Evolutionary conservation across 192 early-diverging fungal species (phyloP).

Genomic region (Coemansia sp.): DNA sequence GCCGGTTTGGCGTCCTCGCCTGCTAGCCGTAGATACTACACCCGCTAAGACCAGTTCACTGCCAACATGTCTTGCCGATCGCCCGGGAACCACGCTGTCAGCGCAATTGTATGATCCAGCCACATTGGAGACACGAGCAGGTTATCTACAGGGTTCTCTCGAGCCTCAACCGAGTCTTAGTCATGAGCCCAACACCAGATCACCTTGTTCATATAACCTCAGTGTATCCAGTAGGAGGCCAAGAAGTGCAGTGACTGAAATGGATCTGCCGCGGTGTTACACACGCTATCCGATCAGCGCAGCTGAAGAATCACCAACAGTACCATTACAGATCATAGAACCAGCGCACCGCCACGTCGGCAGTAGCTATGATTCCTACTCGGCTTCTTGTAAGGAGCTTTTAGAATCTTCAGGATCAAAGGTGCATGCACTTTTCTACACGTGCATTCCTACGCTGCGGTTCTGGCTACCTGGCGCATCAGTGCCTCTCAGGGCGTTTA

Average conservation of each 20-base stretch:
- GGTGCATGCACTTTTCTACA: slow-evolving; percentile 3
- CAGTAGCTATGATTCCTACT: background rate
- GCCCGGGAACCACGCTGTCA: background rate
- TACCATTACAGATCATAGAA: background rate
- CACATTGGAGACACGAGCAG: background rate
- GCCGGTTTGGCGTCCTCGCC: background rate
- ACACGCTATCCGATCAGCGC: background rate
- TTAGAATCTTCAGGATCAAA: background rate
- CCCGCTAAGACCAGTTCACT: background rate
- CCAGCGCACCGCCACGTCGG: background rate
- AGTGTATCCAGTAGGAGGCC: background rate
- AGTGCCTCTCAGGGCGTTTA: slow-evolving; percentile 25
- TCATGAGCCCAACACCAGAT: background rate
- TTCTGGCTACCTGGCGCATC: slow-evolving; percentile 37
- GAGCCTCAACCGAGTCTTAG: background rate
- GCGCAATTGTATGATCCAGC: background rate
- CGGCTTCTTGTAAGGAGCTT: slow-evolving; percentile 4
- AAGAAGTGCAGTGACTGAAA: background rate
- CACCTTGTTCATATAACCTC: background rate
- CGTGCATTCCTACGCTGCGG: slow-evolving; percentile 43
- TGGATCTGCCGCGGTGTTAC: background rate
- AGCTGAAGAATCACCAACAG: background rate
- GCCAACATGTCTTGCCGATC: background rate
- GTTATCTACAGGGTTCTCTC: background rate
- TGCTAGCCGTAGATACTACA: background rate